Evolutionary conservation across 2,329 filamentous ascomycete species (phyloP), one percentile per base, ranked within the genome.

Genomic region (Sarocladiaceae sp.): DNA sequence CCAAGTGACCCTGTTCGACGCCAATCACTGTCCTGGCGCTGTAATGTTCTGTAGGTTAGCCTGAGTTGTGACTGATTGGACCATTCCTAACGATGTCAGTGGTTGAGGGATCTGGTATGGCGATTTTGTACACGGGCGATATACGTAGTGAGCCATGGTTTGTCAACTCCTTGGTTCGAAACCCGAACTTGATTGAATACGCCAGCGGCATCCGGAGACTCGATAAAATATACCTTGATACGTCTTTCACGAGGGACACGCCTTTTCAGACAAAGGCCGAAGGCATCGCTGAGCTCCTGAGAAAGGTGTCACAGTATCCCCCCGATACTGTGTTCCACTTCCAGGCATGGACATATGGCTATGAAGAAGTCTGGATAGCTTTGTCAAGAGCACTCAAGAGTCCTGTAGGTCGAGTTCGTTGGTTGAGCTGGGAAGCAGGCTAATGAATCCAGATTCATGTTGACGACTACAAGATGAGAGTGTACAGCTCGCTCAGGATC

Each of bases 331-430:
- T 84, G 1, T 96, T 95, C 55, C 85, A 95, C 59, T 74, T 97
- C 35, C 79, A 89, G 46, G 79, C 88, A 1, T 95, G 90, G 89
- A 96, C 91, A 0, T 93, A 93, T 57, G 74, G 73, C 1, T 95
- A 96, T 50, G 90, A 97, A 59, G 85, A 95, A 43, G 88, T 95
- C 0, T 96, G 89, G 89, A 69, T 89, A 47, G 84, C 88, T 0
- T 65, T 97, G 1, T 82, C 88, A 0, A 76, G 81, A 18, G 78
- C 80, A 10, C 67, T 96, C 1, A 65, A 77, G 5, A 83, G 82
- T 3, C 74, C 72, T 57, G 82, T 83, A 62, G 46, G 56, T 45
- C 5, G 5, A 33, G 11, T 7, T 6, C 6, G n/a, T 4, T 1
- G 4, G 26, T 29, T n/a, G n/a, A n/a, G n/a, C n/a, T n/a, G 19